These are phyloP conservation scores for Xylariaceae sp. DNA, from an alignment of 2,329 filamentous ascomycete genomes.

Conservation along the genomic window DNA sequence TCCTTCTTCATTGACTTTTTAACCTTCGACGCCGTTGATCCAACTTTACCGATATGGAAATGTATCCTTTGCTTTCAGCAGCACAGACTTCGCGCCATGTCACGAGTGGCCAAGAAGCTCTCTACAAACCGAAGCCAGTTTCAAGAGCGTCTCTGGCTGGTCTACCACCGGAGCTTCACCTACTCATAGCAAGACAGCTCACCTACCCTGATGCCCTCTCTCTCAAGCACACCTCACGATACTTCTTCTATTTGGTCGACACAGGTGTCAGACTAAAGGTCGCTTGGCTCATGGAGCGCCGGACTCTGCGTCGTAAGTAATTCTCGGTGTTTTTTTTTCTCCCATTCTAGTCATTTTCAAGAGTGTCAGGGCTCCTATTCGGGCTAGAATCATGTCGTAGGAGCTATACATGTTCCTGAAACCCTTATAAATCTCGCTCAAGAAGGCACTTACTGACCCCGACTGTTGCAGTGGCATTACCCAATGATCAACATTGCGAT, in stretches of 20 bases:
- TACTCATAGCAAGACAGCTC: conserved; percentile 65
- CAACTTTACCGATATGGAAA: not conserved
- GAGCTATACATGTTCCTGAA: too few species aligned
- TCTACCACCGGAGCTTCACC: conserved; percentile 72
- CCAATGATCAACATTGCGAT: conserved; percentile 63
- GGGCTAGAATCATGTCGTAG: too few species aligned
- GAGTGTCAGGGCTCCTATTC: too few species aligned
- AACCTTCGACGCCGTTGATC: too few species aligned
- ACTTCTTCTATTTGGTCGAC: conserved; percentile 69
- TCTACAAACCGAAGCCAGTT: not conserved
- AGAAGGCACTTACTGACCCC: too few species aligned
- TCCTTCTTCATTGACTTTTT: too few species aligned
- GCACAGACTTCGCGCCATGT: not conserved
- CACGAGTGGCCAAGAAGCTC: not conserved
- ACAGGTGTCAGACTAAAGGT: conserved; percentile 72
- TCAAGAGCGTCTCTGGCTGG: conserved; percentile 48
- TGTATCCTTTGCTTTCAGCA: conserved; percentile 3
- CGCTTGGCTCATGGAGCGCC: conserved; percentile 71
- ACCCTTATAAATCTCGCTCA: too few species aligned
- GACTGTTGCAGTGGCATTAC: too few species aligned
- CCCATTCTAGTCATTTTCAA: too few species aligned
- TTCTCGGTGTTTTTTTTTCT: too few species aligned
- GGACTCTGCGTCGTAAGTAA: conserved; percentile 67
- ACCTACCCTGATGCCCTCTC: conserved; percentile 75
- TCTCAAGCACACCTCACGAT: conserved; percentile 68